Evolutionary conservation across 441 rosid species (phyloP), one percentile per base, ranked within the genome.

Genomic region (Corymbia citriodora): DNA sequence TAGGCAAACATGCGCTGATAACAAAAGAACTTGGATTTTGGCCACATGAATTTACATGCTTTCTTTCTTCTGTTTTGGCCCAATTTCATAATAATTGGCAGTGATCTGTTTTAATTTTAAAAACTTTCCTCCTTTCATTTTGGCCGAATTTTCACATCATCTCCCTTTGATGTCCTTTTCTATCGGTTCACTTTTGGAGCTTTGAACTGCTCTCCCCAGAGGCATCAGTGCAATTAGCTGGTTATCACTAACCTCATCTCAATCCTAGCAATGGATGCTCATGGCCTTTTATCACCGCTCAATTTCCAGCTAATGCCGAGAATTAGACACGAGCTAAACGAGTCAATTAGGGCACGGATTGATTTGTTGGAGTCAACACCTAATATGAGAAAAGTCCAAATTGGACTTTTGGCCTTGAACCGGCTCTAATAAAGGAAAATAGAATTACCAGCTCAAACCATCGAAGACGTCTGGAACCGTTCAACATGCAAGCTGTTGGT

Each of bases 361-460:
- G 40, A 40, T 74, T 36, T 23, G 95, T 90, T 98, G 96, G 29
- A 92, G 95, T 45, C 99, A 96, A 94, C 99, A 99, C 88, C 93
- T 97, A n/a, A 63, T 63, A 29, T 29, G 70, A 29, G 33, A 63
- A n/a, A 63, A 96, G 94, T 96, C 89, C 99, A 97, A 23, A 92
- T 96, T 49, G 99, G 14, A 59, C n/a, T 59, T 59, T 59, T 29
- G 65, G 25, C 65, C 25, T 59, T 59, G 65, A 59, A 59, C 63
- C 63, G 63, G 25, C 63, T 29, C 63, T 59, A 29, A 57, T 13
- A 3, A 57, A 57, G 63, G 63, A 57, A 57, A 57, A 57, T 10
- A 10, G 25, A 10, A 9, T 10, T 11, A 9, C 25, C 63, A 6
- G 63, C 13, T 57, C 29, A 27, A 57, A 29, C 63, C 63, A 57